Percentiles rank a stretch among this genome's conserved stretches.
These are phyloP conservation scores for Cryptococcus sp. DNA, from an alignment of 1,284 basidiomycete species.

Conservation along the genomic window DNA sequence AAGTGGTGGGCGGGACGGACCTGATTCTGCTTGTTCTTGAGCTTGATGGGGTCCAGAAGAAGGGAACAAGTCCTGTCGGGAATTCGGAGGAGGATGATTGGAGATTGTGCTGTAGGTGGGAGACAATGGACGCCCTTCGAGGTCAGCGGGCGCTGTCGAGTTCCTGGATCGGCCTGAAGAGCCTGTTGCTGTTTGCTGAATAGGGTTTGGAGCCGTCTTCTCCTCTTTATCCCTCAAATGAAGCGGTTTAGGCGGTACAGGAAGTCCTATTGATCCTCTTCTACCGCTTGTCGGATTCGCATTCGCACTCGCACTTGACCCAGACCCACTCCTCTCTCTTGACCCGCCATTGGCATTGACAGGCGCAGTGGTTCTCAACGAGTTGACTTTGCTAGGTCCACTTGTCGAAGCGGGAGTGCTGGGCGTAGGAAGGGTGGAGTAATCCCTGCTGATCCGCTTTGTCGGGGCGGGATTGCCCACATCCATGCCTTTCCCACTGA, in stretches of 20 bases:
- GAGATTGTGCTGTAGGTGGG: not conserved
- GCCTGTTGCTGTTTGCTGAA: constrained; percentile 21
- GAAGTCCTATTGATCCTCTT: constrained; percentile 1
- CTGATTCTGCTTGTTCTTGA: not conserved
- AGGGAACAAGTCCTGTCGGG: too few relatives aligned
- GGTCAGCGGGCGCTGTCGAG: constrained; percentile 15
- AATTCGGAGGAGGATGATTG: not conserved
- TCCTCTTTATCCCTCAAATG: not conserved
- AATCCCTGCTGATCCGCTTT: constrained; percentile 40
- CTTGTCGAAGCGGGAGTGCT: constrained; percentile 6
- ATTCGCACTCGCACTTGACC: constrained; percentile 9
- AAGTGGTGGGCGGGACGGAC: not conserved
- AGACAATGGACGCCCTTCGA: not conserved
- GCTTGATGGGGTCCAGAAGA: too few relatives aligned
- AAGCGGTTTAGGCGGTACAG: constrained; percentile 4
- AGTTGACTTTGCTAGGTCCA: constrained; percentile 3
- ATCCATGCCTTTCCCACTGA: constrained; percentile 50
- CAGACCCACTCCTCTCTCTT: constrained; percentile 15
- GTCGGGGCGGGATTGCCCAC: constrained; percentile 26
- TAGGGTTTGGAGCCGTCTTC: constrained; percentile 4
- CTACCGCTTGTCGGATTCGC: not conserved
- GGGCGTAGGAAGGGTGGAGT: not conserved
- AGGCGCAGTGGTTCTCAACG: constrained; percentile 8
- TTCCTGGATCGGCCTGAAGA: constrained; percentile 27
- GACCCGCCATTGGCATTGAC: not conserved